These are phyloP conservation scores for Populus hybrid DNA, from an alignment of 441 rosid species.

Conservation along the genomic window DNA sequence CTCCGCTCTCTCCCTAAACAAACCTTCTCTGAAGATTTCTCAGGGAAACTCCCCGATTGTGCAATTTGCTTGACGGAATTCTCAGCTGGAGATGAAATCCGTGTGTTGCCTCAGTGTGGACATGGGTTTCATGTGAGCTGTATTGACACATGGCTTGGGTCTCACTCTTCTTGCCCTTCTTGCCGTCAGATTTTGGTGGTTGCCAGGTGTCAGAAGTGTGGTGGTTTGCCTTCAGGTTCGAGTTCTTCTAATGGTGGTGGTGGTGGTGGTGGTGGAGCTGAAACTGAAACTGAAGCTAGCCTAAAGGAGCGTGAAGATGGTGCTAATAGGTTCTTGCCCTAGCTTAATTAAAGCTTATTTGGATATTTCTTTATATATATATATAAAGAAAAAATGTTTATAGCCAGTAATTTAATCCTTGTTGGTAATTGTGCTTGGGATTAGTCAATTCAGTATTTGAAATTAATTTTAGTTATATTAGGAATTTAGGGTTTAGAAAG, in stretches of 20 bases:
- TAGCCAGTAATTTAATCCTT: neutral
- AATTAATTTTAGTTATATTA: neutral
- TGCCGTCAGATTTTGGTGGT: slow-evolving; percentile 84
- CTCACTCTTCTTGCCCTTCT: slow-evolving; percentile 94
- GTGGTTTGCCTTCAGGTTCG: slow-evolving; percentile 52
- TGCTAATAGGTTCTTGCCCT: slow-evolving; percentile 50
- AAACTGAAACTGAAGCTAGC: slow-evolving; percentile 41
- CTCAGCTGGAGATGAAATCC: slow-evolving; percentile 65
- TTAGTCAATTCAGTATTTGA: neutral
- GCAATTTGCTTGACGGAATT: slow-evolving; percentile 34
- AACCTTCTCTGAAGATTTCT: slow-evolving; percentile 40
- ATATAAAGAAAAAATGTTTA: neutral
- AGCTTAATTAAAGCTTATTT: slow-evolving; percentile 5
- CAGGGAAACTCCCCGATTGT: slow-evolving; percentile 52
- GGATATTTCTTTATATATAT: no score
- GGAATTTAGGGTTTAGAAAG: neutral
- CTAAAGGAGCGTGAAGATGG: slow-evolving; percentile 51
- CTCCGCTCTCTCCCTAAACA: slow-evolving; percentile 71
- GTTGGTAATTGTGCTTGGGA: neutral
- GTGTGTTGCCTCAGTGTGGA: slow-evolving; percentile 85
- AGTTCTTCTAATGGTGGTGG: neutral
- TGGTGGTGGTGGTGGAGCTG: slow-evolving; percentile 15
- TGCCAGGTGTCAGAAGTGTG: slow-evolving; percentile 69
- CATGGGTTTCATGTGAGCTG: slow-evolving; percentile 89
- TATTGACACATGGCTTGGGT: slow-evolving; percentile 89